A percentile compares a stretch with the other conserved stretches of the same genome.
These are phyloP conservation scores for Colletotrichum scovillei DNA, from an alignment of 2,329 filamentous ascomycete species.

Conservation along the genomic window DNA sequence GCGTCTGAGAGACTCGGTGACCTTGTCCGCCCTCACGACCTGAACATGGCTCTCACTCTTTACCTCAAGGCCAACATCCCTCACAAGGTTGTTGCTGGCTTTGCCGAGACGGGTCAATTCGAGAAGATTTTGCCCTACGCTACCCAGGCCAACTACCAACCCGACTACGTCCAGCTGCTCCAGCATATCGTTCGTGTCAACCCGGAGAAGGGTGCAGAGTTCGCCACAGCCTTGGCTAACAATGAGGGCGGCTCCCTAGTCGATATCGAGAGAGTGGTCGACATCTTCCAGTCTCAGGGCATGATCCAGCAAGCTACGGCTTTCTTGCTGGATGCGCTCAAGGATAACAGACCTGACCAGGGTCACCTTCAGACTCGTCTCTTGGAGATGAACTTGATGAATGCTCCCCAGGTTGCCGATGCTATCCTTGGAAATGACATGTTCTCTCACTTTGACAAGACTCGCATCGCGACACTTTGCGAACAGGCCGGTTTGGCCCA, in stretches of 20 bases:
- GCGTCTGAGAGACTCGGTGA: conserved; percentile 97
- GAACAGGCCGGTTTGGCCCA: conserved; percentile 91
- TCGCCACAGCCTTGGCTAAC: conserved; percentile 91
- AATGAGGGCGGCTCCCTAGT: conserved; percentile 88
- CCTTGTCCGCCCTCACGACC: conserved; percentile 88
- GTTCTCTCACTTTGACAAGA: conserved; percentile 96
- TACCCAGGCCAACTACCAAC: conserved; percentile 85
- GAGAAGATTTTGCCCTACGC: conserved; percentile 96
- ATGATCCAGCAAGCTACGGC: conserved; percentile 98
- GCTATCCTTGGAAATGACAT: conserved; percentile 98
- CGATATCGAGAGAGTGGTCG: conserved; percentile 93
- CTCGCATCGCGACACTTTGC: conserved; percentile 88
- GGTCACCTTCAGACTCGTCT: conserved; percentile 93
- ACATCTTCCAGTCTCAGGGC: conserved; percentile 97
- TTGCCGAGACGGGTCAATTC: conserved; percentile 96
- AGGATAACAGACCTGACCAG: conserved; percentile 95
- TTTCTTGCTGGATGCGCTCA: conserved; percentile 95
- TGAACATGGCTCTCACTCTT: conserved; percentile 86
- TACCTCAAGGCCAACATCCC: conserved; percentile 92
- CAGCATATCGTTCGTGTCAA: conserved; percentile 93
- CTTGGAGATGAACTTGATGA: conserved; percentile 97
- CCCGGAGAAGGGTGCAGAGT: conserved; percentile 93
- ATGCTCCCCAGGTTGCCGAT: conserved; percentile 96
- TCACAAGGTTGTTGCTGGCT: conserved; percentile 93
- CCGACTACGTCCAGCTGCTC: conserved; percentile 93